Evolutionary conservation across 2,329 filamentous ascomycete genomes (phyloP).

Genomic region (Claviceps capensis): DNA sequence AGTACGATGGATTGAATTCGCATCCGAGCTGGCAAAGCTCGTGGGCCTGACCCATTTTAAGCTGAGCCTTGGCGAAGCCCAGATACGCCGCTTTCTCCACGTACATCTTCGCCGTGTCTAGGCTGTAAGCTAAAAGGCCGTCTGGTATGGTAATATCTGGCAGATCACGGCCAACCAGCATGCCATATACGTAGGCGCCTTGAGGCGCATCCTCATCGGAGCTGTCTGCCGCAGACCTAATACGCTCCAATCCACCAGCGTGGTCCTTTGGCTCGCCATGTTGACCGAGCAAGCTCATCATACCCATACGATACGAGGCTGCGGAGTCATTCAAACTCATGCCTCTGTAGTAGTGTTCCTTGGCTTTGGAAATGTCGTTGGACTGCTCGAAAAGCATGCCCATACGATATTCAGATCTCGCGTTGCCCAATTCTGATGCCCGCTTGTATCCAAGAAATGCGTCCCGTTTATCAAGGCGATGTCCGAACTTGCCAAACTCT

Average conservation of each 20-base stretch:
- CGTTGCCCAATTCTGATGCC: slow-evolving; percentile 76
- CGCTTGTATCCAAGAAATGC: slow-evolving; percentile 77
- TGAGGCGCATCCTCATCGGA: slow-evolving; percentile 96
- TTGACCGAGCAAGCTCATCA: slow-evolving; percentile 94
- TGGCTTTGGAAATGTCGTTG: slow-evolving; percentile 80
- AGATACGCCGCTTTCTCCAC: slow-evolving; percentile 95
- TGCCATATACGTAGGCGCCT: slow-evolving; percentile 87
- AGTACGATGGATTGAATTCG: slow-evolving; percentile 86
- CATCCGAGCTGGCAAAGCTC: slow-evolving; percentile 89
- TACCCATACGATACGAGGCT: slow-evolving; percentile 73
- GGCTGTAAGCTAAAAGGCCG: slow-evolving; percentile 53
- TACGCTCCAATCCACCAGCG: slow-evolving; percentile 63
- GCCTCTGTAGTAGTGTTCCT: slow-evolving; percentile 79
- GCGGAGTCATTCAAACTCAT: slow-evolving; percentile 75
- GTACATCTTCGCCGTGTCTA: slow-evolving; percentile 64
- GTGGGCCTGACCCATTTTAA: slow-evolving; percentile 94
- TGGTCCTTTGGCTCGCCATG: slow-evolving; percentile 81
- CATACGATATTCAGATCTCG: slow-evolving; percentile 86
- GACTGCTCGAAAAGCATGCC: slow-evolving; percentile 97
- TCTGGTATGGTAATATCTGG: slow-evolving; percentile 78
- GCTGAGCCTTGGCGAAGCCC: slow-evolving; percentile 88
- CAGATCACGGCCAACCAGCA: slow-evolving; percentile 81
- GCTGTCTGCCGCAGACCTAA: slow-evolving; percentile 67
- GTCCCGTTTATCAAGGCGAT: slow-evolving; percentile 84
- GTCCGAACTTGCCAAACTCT: slow-evolving; percentile 93